These are phyloP conservation scores for Tricholoma flavovirens DNA, from an alignment of 768 basidiomycete species.

Conservation along the genomic window DNA sequence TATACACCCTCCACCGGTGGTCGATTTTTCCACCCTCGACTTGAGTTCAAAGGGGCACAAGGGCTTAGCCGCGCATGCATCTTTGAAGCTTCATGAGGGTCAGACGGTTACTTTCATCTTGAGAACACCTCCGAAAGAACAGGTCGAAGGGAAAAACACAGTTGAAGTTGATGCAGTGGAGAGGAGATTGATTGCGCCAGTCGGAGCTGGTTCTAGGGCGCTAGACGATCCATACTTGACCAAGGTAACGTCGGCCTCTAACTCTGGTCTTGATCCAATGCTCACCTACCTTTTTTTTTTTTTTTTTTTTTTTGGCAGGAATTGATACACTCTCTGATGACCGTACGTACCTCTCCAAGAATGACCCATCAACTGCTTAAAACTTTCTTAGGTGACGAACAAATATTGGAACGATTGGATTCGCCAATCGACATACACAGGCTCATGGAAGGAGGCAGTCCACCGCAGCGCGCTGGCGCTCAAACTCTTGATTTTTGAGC, in stretches of 20 bases:
- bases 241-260: slow-evolving; percentile 29
- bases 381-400: slow-evolving; percentile 45
- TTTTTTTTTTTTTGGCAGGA: slow-evolving; percentile 30
- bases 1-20: slow-evolving; percentile 32
- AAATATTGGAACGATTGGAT: slow-evolving; percentile 89
- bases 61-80: slow-evolving; percentile 55
- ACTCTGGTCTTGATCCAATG: not conserved
- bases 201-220: slow-evolving; percentile 36
- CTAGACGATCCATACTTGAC: slow-evolving; percentile 70
- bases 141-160: slow-evolving; percentile 6
- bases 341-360: slow-evolving; percentile 31
- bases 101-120: slow-evolving; percentile 89
- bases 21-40: slow-evolving; percentile 59
- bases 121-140: slow-evolving; percentile 50
- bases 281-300: not conserved
- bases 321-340: slow-evolving; percentile 51
- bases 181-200: not conserved
- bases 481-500: slow-evolving; percentile 90
- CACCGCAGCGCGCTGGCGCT: slow-evolving; percentile 89
- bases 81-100: slow-evolving; percentile 70
- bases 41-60: slow-evolving; percentile 67
- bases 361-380: not conserved
- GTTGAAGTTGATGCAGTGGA: not conserved
- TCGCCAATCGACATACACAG: slow-evolving; percentile 80
- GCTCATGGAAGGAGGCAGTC: slow-evolving; percentile 94